These are phyloP conservation scores for Cetradonia linearis DNA, from an alignment of 495 filamentous ascomycete species.

Conservation along the genomic window DNA sequence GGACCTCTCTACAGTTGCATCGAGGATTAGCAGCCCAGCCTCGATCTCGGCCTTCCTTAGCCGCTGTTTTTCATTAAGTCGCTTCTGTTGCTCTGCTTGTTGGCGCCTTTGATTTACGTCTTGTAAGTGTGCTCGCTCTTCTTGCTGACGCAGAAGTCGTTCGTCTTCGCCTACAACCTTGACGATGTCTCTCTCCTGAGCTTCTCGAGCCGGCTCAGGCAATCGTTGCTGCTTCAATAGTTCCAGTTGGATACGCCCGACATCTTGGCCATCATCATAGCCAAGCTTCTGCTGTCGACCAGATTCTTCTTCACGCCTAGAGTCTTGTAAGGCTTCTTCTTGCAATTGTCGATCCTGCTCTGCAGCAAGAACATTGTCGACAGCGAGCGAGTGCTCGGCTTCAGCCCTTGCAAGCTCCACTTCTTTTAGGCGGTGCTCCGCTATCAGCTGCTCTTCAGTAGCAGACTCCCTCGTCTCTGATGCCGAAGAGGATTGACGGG, in stretches of 20 bases:
- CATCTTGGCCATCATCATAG: not conserved
- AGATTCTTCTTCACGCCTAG: not conserved
- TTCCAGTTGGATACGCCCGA: not conserved
- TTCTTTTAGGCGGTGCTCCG: slow-evolving; percentile 4
- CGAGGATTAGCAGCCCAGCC: slow-evolving; percentile 46
- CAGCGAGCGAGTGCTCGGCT: slow-evolving; percentile 8
- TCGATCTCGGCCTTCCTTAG: slow-evolving; percentile 46
- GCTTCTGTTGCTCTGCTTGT: not conserved
- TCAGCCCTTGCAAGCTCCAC: slow-evolving; percentile 10
- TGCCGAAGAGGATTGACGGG: not conserved
- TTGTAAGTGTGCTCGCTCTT: slow-evolving; percentile 3
- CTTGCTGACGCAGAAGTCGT: not conserved
- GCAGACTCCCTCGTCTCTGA: not conserved
- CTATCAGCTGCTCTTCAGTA: not conserved
- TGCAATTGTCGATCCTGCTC: not conserved
- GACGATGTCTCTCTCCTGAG: not conserved
- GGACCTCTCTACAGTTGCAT: slow-evolving; percentile 40
- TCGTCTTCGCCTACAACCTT: not conserved
- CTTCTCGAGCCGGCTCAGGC: not conserved
- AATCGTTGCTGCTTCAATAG: not conserved
- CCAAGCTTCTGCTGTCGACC: not conserved
- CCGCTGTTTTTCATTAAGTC: slow-evolving; percentile 4
- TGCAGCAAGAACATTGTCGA: not conserved
- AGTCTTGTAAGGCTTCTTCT: slow-evolving; percentile 1
- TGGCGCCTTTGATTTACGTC: not conserved